These are phyloP conservation scores for Monosporozyma aerobia DNA, from an alignment of 805 yeast species.

Conservation along the genomic window DNA sequence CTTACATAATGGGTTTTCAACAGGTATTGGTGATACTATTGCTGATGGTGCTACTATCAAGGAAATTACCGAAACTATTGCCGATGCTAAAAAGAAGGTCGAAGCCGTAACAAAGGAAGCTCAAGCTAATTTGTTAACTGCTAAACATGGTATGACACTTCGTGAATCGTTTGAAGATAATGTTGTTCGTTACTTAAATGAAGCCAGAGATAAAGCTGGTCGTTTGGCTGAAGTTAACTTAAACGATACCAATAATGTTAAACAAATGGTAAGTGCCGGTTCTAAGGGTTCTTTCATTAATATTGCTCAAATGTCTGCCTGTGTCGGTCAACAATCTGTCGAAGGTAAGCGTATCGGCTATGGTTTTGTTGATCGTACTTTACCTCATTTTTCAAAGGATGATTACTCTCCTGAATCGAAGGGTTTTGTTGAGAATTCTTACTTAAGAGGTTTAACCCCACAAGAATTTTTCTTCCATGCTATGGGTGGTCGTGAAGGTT, in stretches of 20 bases:
- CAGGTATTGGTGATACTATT: constrained; percentile 99
- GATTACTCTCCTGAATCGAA: constrained; percentile 98
- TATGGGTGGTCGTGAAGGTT: constrained; percentile 99
- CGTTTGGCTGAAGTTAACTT: constrained; percentile 94
- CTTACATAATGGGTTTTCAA: constrained; percentile 92
- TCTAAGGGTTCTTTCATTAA: constrained; percentile 98
- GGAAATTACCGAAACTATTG: constrained; percentile 84
- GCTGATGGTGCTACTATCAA: constrained; percentile 97
- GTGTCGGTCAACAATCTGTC: constrained; percentile 99
- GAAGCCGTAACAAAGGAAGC: constrained; percentile 91
- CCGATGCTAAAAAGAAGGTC: constrained; percentile 87
- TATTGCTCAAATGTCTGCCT: constrained; percentile 98
- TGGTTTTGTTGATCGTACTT: constrained; percentile 91
- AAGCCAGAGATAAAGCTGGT: constrained; percentile 99
- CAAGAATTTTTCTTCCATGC: constrained; percentile 99
- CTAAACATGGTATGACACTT: constrained; percentile 99
- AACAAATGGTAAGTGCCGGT: constrained; percentile 98
- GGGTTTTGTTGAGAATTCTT: constrained; percentile 96
- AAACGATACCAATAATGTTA: constrained; percentile 89
- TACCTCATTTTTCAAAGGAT: constrained; percentile 97
- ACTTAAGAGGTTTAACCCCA: constrained; percentile 93
- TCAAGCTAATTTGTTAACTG: constrained; percentile 76
- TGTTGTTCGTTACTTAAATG: constrained; percentile 88
- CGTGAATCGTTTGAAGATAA: constrained; percentile 98
- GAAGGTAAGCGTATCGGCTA: constrained; percentile 99